Conservation (phyloP, 2,329 filamentous ascomycete genomes). For the Microcyclosporella mali region DNA sequence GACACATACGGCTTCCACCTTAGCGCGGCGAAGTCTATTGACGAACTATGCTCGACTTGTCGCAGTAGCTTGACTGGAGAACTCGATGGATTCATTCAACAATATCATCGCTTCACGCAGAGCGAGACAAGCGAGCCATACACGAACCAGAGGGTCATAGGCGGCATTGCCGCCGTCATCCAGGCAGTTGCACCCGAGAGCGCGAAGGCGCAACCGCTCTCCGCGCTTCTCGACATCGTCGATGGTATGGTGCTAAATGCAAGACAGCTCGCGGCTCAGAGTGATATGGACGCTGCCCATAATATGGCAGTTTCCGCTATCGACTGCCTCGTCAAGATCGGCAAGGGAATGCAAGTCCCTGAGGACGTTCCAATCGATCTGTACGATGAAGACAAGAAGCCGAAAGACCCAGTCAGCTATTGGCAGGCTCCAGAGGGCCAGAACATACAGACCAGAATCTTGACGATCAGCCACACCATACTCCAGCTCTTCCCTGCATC, state of each 20-base stretch:
- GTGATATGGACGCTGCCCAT: constrained; percentile 38
- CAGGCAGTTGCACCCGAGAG: constrained; percentile 61
- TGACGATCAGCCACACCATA: constrained; percentile 44
- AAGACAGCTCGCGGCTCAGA: constrained; percentile 24
- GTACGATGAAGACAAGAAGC: constrained; percentile 44
- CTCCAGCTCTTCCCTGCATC: constrained; percentile 52
- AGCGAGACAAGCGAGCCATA: constrained; percentile 58
- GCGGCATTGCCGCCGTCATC: constrained; percentile 68
- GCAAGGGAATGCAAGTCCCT: constrained; percentile 64
- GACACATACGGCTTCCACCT: constrained; percentile 53
- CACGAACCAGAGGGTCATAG: constrained; percentile 66
- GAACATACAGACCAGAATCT: constrained; percentile 46
- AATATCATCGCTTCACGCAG: constrained; percentile 61
- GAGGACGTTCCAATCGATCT: constrained; percentile 63
- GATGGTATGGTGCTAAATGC: constrained; percentile 53
- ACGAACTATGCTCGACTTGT: constrained; percentile 68
- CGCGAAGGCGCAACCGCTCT: constrained; percentile 49
- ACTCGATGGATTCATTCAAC: constrained; percentile 60
- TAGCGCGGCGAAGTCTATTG: constrained; percentile 69
- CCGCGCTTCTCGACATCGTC: constrained; percentile 56
- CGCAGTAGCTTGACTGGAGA: constrained; percentile 62
- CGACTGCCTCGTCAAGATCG: constrained; percentile 63
- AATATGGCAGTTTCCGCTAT: constrained; percentile 49
- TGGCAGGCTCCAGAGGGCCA: constrained; percentile 48
- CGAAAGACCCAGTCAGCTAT: constrained; percentile 32